Evolutionary conservation across 2,329 filamentous ascomycete genomes (phyloP).

Genomic region (Thermothelomyces thermophilus): DNA sequence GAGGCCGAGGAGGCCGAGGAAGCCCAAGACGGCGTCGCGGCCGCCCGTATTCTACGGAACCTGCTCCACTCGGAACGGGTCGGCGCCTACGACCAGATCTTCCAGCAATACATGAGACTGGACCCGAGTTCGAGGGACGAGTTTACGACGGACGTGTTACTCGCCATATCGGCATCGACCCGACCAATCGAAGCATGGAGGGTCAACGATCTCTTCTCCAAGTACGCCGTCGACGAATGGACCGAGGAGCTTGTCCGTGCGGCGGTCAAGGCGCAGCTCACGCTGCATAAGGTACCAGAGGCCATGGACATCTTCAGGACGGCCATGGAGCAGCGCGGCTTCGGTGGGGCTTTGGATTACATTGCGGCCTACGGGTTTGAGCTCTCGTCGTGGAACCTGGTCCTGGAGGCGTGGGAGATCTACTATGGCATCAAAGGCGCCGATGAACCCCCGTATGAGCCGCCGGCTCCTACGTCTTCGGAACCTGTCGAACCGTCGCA

Average conservation of each 20-base stretch:
- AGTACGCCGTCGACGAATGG: slow-evolving; percentile 35
- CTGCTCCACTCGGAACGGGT: slow-evolving; percentile 9
- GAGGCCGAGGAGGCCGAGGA: not conserved
- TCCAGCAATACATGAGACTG: slow-evolving; percentile 38
- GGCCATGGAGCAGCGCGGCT: slow-evolving; percentile 31
- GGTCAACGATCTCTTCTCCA: slow-evolving; percentile 39
- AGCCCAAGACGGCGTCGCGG: not conserved
- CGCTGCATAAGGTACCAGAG: slow-evolving; percentile 31
- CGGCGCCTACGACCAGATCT: slow-evolving; percentile 35
- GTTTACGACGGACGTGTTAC: slow-evolving; percentile 32
- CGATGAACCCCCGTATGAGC: not conserved
- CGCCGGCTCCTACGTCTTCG: not conserved
- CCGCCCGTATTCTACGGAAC: not conserved
- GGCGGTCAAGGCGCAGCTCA: slow-evolving; percentile 38
- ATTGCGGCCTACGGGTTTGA: slow-evolving; percentile 38
- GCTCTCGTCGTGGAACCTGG: slow-evolving; percentile 31
- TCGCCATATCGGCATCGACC: slow-evolving; percentile 38
- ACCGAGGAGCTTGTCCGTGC: slow-evolving; percentile 35
- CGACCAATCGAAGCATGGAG: slow-evolving; percentile 40
- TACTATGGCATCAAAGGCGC: slow-evolving; percentile 22
- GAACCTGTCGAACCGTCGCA: not conserved
- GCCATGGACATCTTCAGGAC: slow-evolving; percentile 37
- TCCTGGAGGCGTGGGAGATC: slow-evolving; percentile 34
- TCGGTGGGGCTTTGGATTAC: slow-evolving; percentile 38
- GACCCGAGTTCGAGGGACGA: slow-evolving; percentile 27